Conservation (phyloP, 371 early-diverging fungal genomes). For the Mortierella sp. region DNA sequence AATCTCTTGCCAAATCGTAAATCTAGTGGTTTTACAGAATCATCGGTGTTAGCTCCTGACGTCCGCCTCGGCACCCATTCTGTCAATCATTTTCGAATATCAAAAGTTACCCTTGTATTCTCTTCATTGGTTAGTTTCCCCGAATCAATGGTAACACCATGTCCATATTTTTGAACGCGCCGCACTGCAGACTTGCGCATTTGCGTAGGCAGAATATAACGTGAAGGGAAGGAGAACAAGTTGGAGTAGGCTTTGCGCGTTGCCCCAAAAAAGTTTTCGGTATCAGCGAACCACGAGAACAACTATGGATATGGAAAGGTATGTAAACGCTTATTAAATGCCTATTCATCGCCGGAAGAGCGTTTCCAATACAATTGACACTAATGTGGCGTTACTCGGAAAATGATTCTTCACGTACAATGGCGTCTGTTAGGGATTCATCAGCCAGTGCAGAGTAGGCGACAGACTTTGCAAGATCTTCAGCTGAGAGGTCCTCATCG, state of each 20-base stretch:
- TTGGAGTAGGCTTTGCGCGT: constrained; percentile 76
- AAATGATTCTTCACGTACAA: constrained; percentile 55
- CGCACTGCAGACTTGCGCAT: constrained; percentile 30
- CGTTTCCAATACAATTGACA: too few relatives aligned
- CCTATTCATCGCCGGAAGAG: too few relatives aligned
- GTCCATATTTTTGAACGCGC: constrained; percentile 37
- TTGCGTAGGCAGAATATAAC: constrained; percentile 71
- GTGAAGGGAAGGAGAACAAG: constrained; percentile 72
- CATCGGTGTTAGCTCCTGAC: too few relatives aligned
- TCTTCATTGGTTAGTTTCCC: constrained; percentile 51
- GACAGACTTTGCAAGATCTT: constrained; percentile 64
- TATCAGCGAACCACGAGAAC: constrained; percentile 77
- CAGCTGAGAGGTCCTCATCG: constrained; percentile 60
- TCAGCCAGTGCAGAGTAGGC: constrained; percentile 66
- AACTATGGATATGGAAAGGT: constrained; percentile 73
- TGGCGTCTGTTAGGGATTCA: constrained; percentile 66
- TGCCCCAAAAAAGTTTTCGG: constrained; percentile 73
- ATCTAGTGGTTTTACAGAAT: constrained; percentile 53
- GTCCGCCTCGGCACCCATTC: too few relatives aligned
- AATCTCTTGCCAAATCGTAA: constrained; percentile 67
- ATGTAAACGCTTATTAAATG: not conserved
- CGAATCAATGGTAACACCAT: constrained; percentile 24
- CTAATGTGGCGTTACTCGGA: too few relatives aligned
- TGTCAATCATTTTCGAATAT: too few relatives aligned
- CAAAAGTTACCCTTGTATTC: constrained; percentile 23